Conservation (phyloP, 78 protist species). For the Bodo saltans region DNA sequence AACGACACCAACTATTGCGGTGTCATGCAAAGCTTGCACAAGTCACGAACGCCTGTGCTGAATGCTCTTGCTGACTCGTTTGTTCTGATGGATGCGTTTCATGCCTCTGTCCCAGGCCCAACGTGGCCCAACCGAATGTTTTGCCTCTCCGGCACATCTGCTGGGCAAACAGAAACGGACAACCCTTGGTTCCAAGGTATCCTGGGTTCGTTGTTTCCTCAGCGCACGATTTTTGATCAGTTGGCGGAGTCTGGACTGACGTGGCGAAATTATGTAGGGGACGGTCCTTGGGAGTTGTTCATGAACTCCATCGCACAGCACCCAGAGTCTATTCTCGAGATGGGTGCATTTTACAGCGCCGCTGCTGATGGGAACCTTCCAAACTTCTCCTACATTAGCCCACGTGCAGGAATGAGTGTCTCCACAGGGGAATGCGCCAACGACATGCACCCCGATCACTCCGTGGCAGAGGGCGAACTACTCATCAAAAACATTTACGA, state of each 20-base stretch:
- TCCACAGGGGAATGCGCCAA: not conserved
- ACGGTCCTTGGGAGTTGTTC: slow-evolving; percentile 9
- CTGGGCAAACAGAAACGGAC: slow-evolving; percentile 12
- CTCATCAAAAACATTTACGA: slow-evolving; percentile 42
- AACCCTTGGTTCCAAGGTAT: not conserved
- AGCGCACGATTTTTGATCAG: slow-evolving; percentile 18
- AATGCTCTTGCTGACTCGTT: not conserved
- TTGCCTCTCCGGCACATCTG: slow-evolving; percentile 29
- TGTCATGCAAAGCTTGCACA: slow-evolving; percentile 10
- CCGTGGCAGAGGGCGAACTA: slow-evolving; percentile 35
- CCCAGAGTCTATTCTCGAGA: not conserved
- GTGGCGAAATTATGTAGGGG: slow-evolving; percentile 20
- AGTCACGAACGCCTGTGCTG: not conserved
- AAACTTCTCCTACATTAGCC: not conserved
- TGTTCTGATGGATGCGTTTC: slow-evolving; percentile 2
- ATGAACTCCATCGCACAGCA: not conserved
- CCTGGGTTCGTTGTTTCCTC: not conserved
- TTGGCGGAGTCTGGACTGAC: not conserved
- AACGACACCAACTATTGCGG: not conserved
- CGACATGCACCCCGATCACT: slow-evolving; percentile 40
- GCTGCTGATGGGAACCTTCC: not conserved
- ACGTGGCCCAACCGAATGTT: slow-evolving; percentile 31
- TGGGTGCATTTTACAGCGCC: slow-evolving; percentile 7
- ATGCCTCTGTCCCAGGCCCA: slow-evolving; percentile 22
- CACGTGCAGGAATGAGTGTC: not conserved